Evolutionary conservation across 352 stramenopile species (phyloP), one percentile per base, ranked within the genome.

Genomic region (Phytophthora pluvialis): DNA sequence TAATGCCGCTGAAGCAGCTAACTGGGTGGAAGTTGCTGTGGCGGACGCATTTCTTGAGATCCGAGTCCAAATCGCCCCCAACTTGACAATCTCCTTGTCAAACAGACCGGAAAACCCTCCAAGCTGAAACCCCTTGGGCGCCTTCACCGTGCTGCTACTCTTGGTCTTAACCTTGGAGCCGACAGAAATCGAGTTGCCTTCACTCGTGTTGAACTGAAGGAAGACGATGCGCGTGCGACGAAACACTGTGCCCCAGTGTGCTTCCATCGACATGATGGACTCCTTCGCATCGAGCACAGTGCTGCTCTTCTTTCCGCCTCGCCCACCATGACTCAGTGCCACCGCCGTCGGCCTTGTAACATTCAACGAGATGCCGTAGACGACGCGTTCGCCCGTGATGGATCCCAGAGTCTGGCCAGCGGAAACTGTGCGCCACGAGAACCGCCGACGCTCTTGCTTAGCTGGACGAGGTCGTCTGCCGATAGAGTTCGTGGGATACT

Each of bases 191-290:
- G 36, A 42, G 36, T 42, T 42, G 13, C 4, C 12, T 5, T 42
- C 13, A 21, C 36, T 42, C 5, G 36, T 42, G 13, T 21, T 42
- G 36, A 42, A 42, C 13, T 11, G 5, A 42, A 42, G 12, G 18
- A 9, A 42, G 36, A 42, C 36, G 36, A 42, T 42, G 2, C 18
- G 36, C 15, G 36, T 42, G 1, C 36, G 36, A 42, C 13, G 11
- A 18, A 42, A n/a, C 18, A 21, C 36, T 5, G 36, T 35, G 7
- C 13, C 18, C 43, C 43, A 49, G 5, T 35, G 43, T 7, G 42
- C 42, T 31, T 48, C 42, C 42, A 48, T 49, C 25, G 43, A 49
- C 13, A 21, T 49, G 25, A 49, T 33, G 13, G 33, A 49, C 9
- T 49, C 43, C 25, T 49, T 49, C 43, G 25, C 5, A 35, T 4